Conservation (phyloP, 2,329 filamentous ascomycete genomes). For the Knufia petricola region DNA sequence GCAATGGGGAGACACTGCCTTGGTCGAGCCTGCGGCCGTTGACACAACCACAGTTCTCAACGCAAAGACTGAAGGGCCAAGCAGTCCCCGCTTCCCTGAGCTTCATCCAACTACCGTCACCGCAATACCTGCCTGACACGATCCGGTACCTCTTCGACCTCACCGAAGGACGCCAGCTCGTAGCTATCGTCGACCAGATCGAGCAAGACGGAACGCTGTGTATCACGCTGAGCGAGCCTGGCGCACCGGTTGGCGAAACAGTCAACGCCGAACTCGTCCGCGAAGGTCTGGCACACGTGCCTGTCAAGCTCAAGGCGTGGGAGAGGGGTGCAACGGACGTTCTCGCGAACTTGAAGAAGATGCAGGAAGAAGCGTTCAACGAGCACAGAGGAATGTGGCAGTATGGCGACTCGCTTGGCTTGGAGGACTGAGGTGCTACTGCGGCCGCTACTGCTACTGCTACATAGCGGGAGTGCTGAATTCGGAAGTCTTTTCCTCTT, state of each 20-base stretch:
- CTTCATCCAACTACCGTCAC: conserved; percentile 76
- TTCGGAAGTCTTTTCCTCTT: background rate
- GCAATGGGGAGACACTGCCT: conserved; percentile 80
- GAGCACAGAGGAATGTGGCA: conserved; percentile 88
- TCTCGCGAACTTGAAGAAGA: conserved; percentile 60
- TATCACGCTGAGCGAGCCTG: conserved; percentile 78
- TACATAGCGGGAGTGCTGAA: background rate
- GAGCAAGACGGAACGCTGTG: conserved; percentile 73
- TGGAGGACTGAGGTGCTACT: conserved; percentile 60
- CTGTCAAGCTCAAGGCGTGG: conserved; percentile 83
- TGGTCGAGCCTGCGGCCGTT: conserved; percentile 81
- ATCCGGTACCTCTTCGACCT: conserved; percentile 64
- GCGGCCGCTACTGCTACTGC: too few relatives aligned
- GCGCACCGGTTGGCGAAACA: conserved; percentile 60
- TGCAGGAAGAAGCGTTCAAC: conserved; percentile 69
- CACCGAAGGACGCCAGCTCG: conserved; percentile 66
- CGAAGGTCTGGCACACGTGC: conserved; percentile 82
- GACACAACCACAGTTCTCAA: conserved; percentile 65
- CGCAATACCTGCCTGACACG: conserved; percentile 76
- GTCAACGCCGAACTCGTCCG: conserved; percentile 81
- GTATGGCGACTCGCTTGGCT: conserved; percentile 81
- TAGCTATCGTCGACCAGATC: conserved; percentile 82
- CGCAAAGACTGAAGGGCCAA: conserved; percentile 75
- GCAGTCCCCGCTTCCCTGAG: conserved; percentile 79
- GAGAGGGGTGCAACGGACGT: conserved; percentile 68